Percentiles rank a stretch among this genome's conserved stretches.
These are phyloP conservation scores for Glonium stellatum DNA, from an alignment of 495 filamentous ascomycete species.

Conservation along the genomic window DNA sequence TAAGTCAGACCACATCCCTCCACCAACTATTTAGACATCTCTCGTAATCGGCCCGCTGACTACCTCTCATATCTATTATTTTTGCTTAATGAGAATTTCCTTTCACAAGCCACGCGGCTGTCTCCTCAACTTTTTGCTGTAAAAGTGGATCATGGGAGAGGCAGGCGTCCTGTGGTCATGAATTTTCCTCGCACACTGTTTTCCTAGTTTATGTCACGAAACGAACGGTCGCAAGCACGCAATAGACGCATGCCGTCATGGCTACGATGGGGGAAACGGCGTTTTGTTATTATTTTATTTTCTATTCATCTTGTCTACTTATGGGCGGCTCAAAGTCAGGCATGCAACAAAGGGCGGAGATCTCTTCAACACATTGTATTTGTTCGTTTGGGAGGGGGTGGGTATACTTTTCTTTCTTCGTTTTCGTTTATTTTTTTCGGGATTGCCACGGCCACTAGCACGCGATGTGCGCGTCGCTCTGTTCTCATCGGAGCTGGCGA, in stretches of 20 bases:
- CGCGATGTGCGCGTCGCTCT: not conserved
- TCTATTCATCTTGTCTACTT: not conserved
- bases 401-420: not conserved
- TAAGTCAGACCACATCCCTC: not conserved
- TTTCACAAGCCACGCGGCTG: not conserved
- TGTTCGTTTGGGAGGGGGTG: too few relatives aligned
- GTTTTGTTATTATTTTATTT: not conserved
- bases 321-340: not conserved
- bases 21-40: not conserved
- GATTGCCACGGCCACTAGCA: too few relatives aligned
- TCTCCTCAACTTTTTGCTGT: not conserved
- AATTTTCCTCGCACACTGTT: not conserved
- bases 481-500: not conserved
- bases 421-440: not conserved
- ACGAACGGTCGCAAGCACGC: conserved; percentile 4
- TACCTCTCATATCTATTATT: not conserved
- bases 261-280: conserved; percentile 19
- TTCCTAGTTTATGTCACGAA: conserved; percentile 8
- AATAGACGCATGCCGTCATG: conserved; percentile 35
- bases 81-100: not conserved
- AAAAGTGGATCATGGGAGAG: not conserved
- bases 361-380: not conserved
- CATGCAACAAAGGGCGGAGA: too few relatives aligned
- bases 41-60: not conserved
- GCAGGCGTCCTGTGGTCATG: not conserved